phyloP scores from a whole-genome alignment of 768 basidiomycete species.

The Fomitopsis pulvina region DNA sequence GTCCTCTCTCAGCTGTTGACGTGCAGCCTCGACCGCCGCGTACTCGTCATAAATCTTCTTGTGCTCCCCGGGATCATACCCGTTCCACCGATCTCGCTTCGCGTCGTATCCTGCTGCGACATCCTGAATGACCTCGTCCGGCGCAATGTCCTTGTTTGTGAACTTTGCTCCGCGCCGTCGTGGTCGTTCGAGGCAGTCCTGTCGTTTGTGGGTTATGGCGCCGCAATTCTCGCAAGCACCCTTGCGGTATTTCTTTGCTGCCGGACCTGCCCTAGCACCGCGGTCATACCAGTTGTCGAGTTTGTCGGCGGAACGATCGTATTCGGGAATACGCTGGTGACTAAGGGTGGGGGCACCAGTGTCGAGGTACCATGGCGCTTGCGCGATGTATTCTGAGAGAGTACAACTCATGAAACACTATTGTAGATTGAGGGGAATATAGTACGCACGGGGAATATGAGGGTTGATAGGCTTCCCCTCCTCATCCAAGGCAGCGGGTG shows the following conservation, averaged over 20 bases:
- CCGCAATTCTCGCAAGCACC: constrained; percentile 99
- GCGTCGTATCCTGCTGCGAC: constrained; percentile 77
- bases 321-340: constrained; percentile 79
- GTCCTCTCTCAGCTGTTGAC: constrained; percentile 89
- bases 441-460: constrained; percentile 89
- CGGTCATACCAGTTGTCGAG: constrained; percentile 92
- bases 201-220: constrained; percentile 85
- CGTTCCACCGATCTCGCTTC: constrained; percentile 98
- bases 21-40: constrained; percentile 82
- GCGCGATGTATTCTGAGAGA: constrained; percentile 86
- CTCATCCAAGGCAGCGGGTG: constrained; percentile 91
- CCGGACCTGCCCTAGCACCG: constrained; percentile 77
- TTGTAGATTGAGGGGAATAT: background rate
- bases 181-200: constrained; percentile 94
- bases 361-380: constrained; percentile 98
- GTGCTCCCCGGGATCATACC: constrained; percentile 88
- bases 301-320: constrained; percentile 54
- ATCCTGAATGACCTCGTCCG: constrained; percentile 87
- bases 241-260: constrained; percentile 94
- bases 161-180: constrained; percentile 94
- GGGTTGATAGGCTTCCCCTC: constrained; percentile 96
- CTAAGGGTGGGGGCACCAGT: constrained; percentile 89
- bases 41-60: constrained; percentile 89
- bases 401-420: too few species aligned
- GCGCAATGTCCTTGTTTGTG: constrained; percentile 82